These are phyloP conservation scores for Aspergillus sparsus DNA, from an alignment of 495 filamentous ascomycete genomes.

Conservation along the genomic window DNA sequence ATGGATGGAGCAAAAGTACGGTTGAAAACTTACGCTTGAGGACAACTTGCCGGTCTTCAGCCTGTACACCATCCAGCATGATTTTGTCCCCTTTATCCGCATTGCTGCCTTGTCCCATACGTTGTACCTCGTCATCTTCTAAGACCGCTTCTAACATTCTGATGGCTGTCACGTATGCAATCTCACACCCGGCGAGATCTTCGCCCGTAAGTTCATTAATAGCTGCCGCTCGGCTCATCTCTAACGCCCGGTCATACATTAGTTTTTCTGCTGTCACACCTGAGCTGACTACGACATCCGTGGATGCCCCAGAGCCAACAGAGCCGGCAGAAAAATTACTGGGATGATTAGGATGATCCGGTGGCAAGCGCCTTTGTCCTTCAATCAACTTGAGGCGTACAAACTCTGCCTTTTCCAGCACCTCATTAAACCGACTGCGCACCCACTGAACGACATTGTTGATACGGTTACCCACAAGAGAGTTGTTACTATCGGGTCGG, in stretches of 20 bases:
- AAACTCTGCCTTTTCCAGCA: constrained; percentile 90
- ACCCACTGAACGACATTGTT: constrained; percentile 96
- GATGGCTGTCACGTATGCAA: constrained; percentile 90
- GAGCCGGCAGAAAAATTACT: constrained; percentile 64
- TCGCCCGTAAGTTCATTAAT: constrained; percentile 94
- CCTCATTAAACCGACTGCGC: constrained; percentile 90
- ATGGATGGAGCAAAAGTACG: constrained; percentile 1
- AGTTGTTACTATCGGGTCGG: constrained; percentile 46
- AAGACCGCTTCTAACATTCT: constrained; percentile 92
- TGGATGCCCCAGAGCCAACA: constrained; percentile 51
- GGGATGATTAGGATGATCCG: constrained; percentile 84
- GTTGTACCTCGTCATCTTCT: constrained; percentile 69
- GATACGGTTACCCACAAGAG: constrained; percentile 69
- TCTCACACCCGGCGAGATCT: constrained; percentile 84
- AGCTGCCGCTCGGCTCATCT: constrained; percentile 92
- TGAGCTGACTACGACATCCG: constrained; percentile 65
- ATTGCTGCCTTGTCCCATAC: constrained; percentile 32
- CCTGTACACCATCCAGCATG: constrained; percentile 58
- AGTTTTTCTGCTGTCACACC: constrained; percentile 93
- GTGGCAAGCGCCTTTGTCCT: constrained; percentile 78
- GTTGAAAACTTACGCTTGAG: constrained; percentile 60
- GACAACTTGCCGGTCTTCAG: constrained; percentile 71
- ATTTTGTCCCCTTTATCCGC: constrained; percentile 43
- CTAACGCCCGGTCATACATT: constrained; percentile 96
- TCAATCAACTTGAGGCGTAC: constrained; percentile 85